Conservation (phyloP, 2,329 filamentous ascomycete species). For the Metarhizium robertsii region DNA sequence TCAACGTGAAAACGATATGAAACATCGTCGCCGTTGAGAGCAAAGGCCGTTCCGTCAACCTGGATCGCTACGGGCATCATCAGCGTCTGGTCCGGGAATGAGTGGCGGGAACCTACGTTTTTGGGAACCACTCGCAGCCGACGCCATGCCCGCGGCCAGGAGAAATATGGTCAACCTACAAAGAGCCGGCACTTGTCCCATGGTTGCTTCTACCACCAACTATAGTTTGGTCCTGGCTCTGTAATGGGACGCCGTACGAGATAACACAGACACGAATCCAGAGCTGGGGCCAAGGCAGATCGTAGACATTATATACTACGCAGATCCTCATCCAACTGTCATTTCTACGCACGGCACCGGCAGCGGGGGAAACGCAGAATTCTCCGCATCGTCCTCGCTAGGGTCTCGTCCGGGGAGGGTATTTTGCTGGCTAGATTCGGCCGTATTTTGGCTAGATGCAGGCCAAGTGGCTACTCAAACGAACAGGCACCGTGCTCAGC, state of each 20-base stretch:
- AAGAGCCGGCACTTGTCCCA: background rate
- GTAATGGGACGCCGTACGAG: background rate
- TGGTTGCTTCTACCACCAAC: background rate
- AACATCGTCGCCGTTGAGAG: conserved; percentile 44
- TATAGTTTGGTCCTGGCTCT: background rate
- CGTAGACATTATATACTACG: background rate
- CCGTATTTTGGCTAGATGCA: background rate
- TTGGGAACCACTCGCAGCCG: background rate
- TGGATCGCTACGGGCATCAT: conserved; percentile 32
- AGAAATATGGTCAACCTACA: background rate
- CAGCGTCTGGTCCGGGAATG: background rate
- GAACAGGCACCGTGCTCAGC: background rate
- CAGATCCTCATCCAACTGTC: background rate
- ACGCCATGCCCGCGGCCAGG: background rate
- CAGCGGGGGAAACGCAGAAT: background rate
- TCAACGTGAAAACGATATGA: conserved; percentile 59
- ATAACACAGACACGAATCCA: background rate
- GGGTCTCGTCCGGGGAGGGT: background rate
- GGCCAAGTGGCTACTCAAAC: background rate
- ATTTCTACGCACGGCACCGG: background rate
- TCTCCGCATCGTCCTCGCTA: background rate
- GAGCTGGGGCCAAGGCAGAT: background rate
- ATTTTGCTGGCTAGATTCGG: background rate
- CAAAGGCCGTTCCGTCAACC: conserved; percentile 45
- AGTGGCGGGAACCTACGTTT: background rate